Base-by-base conservation (phyloP, 1,284 basidiomycete species). In the Ceratobasidium sp. region DNA sequence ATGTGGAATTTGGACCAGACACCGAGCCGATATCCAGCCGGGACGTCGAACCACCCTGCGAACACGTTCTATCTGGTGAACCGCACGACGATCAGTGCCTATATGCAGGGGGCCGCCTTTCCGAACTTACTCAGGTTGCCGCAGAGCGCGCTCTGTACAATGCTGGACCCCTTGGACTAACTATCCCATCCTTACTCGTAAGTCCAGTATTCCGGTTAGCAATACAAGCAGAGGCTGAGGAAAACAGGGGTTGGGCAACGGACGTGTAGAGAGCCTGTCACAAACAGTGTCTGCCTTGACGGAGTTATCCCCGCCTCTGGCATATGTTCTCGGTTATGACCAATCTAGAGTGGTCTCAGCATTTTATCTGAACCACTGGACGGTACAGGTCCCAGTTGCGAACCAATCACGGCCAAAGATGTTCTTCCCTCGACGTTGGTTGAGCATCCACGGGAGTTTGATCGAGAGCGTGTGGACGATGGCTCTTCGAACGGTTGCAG, bases 401-500 rank as follows among this genome's bases (percentile, higher is more conserved):
- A 54, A 42, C 10, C 35, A 47, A 29, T 78, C 78, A 25, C 83
- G 83, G 0, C 69, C 80, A 42, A 79, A 75, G 40, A 79, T 83
- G 71, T 73, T 86, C 8, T 82, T 86, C 69, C 91, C 92, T 34
- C 82, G 91, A 50, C 84, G 90, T 27, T 94, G 93, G 93, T 77
- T 90, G 45, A 88, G 92, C 76, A 85, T 93, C 58, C 81, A 80
- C 54, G 93, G 93, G 1, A 75, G 77, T 17, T 83, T 82, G 73
- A 79, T 92, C 40, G 75, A 79, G 7, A 84, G 86, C 57, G 82
- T 86, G 42, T 94, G 91, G 91, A 82, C 86, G 62, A 85, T 86
- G 40, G 89, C 86, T 10, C 76, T 88, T 49, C 82, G 86, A 71
- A 86, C 88, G n/a, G 86, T 91, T 31, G 81, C 87, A 52, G 86